Evolutionary conservation across 169 alveolate genomes (phyloP), one percentile per base, ranked within the genome.

Genomic region (Cryptosporidium andersoni): DNA sequence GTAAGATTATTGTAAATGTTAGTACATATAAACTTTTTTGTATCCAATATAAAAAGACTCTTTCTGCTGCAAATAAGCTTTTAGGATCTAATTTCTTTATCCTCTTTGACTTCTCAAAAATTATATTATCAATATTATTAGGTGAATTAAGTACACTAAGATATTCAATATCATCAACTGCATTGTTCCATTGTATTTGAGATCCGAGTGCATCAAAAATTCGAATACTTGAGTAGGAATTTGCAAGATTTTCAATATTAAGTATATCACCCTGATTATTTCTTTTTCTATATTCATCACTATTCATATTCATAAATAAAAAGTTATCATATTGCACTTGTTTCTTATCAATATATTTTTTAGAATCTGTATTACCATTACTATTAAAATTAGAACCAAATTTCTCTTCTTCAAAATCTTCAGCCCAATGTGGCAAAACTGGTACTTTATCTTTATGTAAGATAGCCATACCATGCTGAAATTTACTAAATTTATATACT

Each of bases 21-120:
- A 88, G 81, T 25, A 88, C 74, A 65, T 89, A 92, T 9, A 92
- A 82, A 16, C 92, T 88, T 64, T 91, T 64, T 37, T 82, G 81
- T 37, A 89, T 47, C 88, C 92, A 92, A 88, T 90, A 93, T 36
- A 92, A 88, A 74, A 92, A 85, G 2, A 92, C 91, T 60, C 95
- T 89, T 51, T 92, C 95, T 1, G 91, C 92, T 9, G 95, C 95
- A 64, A 92, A 92, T 64, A 89, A 65, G 34, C 91, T 74, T 88
- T 92, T 92, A 25, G 95, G 95, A 55, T 92, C 95, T 36, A 90
- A 64, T 81, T 89, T 92, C 5, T 74, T 51, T 25, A 89, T 56
- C 37, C 60, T 74, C 43, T 55, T 74, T 3, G 85, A 56, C 2
- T 60, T 16, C 25, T 58, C 39, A 16, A 12, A 36, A 49, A 34